Evolutionary conservation across 495 filamentous ascomycete species (phyloP).

Genomic region (Aspergillus bertholletiae): DNA sequence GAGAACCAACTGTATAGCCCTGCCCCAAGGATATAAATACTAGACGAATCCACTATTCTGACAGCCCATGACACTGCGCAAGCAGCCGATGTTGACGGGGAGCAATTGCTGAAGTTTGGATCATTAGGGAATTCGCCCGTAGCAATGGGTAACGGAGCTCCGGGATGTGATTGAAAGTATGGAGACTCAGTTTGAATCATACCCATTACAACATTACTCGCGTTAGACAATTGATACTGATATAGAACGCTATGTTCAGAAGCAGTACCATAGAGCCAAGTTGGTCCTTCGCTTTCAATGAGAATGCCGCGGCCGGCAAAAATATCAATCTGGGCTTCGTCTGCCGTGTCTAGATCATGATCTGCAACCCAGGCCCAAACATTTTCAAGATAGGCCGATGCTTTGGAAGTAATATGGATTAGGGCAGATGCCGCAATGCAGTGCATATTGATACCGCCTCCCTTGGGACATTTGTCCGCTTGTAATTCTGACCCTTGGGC

Average conservation of each 20-base stretch:
- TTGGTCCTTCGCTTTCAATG: slow-evolving; percentile 45
- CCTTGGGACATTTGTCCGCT: no score
- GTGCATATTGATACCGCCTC: no score
- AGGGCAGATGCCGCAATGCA: no score
- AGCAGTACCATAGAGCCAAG: slow-evolving; percentile 66
- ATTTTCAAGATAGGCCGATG: slow-evolving; percentile 57
- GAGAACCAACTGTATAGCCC: slow-evolving; percentile 69
- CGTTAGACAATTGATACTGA: slow-evolving; percentile 69
- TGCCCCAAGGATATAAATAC: slow-evolving; percentile 56
- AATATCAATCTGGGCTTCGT: slow-evolving; percentile 55
- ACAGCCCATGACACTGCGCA: slow-evolving; percentile 70
- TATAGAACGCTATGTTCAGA: slow-evolving; percentile 70
- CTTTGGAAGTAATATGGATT: no score
- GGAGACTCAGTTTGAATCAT: slow-evolving; percentile 80
- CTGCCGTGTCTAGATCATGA: slow-evolving; percentile 60
- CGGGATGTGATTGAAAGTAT: slow-evolving; percentile 59
- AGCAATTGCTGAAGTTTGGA: slow-evolving; percentile 49
- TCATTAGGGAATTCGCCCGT: slow-evolving; percentile 43
- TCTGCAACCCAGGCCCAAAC: slow-evolving; percentile 63
- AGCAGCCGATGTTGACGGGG: slow-evolving; percentile 41
- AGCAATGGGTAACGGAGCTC: slow-evolving; percentile 51
- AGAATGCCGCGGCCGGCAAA: slow-evolving; percentile 61
- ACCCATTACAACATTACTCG: slow-evolving; percentile 62
- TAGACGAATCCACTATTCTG: slow-evolving; percentile 52
- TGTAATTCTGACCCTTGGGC: no score